These are phyloP conservation scores for Lophium mytilinum DNA, from an alignment of 495 filamentous ascomycete species.

Conservation along the genomic window DNA sequence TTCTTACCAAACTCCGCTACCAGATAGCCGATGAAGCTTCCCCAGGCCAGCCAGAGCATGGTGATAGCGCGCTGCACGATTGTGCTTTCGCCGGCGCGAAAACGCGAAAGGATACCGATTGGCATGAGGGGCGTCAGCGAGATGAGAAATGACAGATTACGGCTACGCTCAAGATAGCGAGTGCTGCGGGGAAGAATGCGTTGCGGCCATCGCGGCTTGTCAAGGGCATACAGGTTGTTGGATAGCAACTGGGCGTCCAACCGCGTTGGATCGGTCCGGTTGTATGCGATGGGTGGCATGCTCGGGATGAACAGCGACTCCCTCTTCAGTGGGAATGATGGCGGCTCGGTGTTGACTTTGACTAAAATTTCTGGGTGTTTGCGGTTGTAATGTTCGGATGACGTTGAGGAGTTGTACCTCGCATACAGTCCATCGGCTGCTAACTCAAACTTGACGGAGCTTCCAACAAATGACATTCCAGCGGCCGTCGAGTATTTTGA, in stretches of 20 bases:
- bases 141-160: slow-evolving; percentile 4
- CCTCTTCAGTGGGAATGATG: no score
- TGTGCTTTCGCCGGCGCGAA: no score
- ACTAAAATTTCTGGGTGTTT: neutral
- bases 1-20: neutral
- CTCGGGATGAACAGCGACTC: no score
- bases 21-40: slow-evolving; percentile 1
- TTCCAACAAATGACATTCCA: neutral
- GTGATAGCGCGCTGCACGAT: neutral
- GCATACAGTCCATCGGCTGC: neutral
- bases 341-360: no score
- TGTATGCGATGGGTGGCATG: no score
- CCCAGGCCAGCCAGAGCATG: slow-evolving; percentile 8
- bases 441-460: neutral
- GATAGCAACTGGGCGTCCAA: no score
- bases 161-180: neutral
- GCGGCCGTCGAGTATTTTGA: neutral
- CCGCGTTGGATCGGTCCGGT: no score
- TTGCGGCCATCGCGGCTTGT: neutral
- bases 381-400: neutral
- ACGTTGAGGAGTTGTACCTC: neutral
- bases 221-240: no score
- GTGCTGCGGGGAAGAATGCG: neutral
- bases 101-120: no score
- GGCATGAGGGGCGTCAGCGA: slow-evolving; percentile 3